A percentile compares a stretch with the other conserved stretches of the same genome.
phyloP scores from a whole-genome alignment of 2,329 filamentous ascomycete species.

The Harringtonia aguacate region DNA sequence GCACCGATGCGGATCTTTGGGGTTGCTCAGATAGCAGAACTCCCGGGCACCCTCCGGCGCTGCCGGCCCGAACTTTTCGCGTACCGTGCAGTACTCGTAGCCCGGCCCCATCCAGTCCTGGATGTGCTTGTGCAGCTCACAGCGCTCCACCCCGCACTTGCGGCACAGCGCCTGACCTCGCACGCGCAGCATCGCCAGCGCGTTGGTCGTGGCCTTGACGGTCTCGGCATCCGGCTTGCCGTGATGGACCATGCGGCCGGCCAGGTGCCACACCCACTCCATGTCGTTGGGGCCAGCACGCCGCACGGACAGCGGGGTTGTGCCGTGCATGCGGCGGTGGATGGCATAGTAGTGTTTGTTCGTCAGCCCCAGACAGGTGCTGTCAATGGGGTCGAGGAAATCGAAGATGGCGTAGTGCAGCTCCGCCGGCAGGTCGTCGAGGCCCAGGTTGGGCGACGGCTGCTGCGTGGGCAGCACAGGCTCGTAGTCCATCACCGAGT shows the following conservation, averaged over 20 bases:
- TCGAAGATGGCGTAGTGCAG: slow-evolving; percentile 51
- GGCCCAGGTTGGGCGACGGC: slow-evolving; percentile 32
- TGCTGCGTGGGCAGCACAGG: slow-evolving; percentile 39
- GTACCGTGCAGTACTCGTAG: slow-evolving; percentile 51
- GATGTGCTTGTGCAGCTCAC: slow-evolving; percentile 53
- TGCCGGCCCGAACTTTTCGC: slow-evolving; percentile 41
- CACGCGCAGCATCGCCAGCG: slow-evolving; percentile 37
- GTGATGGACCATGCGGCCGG: slow-evolving; percentile 20
- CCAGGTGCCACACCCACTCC: slow-evolving; percentile 53
- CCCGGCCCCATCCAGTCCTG: slow-evolving; percentile 45
- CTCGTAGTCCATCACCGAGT: slow-evolving; percentile 51
- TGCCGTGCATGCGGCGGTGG: slow-evolving; percentile 44
- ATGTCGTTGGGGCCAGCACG: slow-evolving; percentile 51
- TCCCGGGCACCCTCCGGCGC: slow-evolving; percentile 34
- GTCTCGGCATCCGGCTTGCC: not conserved
- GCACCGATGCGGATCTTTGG: slow-evolving; percentile 46
- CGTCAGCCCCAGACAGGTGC: slow-evolving; percentile 49
- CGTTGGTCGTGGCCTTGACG: slow-evolving; percentile 4
- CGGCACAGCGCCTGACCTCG: slow-evolving; percentile 51
- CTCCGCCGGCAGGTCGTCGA: slow-evolving; percentile 46
- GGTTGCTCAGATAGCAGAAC: slow-evolving; percentile 50
- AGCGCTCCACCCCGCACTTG: slow-evolving; percentile 50
- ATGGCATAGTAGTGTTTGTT: slow-evolving; percentile 48
- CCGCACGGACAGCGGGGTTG: slow-evolving; percentile 43
- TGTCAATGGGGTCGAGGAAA: slow-evolving; percentile 53